A percentile compares a stretch with the other conserved stretches of the same genome.
These are phyloP conservation scores for Trichomonas vaginalis DNA, from an alignment of 208 protist genomes.

Conservation along the genomic window DNA sequence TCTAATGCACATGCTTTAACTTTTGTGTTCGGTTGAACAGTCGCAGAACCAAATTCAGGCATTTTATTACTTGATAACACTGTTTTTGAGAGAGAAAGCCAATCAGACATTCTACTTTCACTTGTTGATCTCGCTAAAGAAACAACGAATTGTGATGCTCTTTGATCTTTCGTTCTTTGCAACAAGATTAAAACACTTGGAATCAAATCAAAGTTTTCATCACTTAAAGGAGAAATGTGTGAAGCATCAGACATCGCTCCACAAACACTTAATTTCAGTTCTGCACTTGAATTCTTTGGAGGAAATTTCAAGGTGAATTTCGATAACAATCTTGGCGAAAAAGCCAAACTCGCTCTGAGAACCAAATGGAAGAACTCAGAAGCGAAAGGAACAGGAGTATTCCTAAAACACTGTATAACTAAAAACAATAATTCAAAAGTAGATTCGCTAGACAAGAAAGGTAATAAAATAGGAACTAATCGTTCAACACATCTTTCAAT, in stretches of 20 bases:
- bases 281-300: too few relatives aligned
- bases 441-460: not conserved
- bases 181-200: not conserved
- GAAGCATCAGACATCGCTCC: not conserved
- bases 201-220: not conserved
- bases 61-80: not conserved
- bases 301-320: not conserved
- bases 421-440: not conserved
- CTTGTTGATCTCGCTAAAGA: not conserved
- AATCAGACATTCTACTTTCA: not conserved
- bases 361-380: not conserved
- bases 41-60: not conserved
- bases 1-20: not conserved
- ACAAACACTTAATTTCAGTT: not conserved
- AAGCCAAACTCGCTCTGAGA: not conserved
- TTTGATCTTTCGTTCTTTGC: not conserved
- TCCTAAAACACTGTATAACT: not conserved
- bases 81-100: not conserved
- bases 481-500: not conserved
- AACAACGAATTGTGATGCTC: not conserved
- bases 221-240: not conserved
- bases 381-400: not conserved
- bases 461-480: not conserved
- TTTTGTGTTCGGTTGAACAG: not conserved
- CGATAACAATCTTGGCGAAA: not conserved